A percentile compares a stretch with the other conserved stretches of the same genome.
phyloP scores from a whole-genome alignment of 495 filamentous ascomycete genomes.

The Paragyromitra xinjiangensis region DNA sequence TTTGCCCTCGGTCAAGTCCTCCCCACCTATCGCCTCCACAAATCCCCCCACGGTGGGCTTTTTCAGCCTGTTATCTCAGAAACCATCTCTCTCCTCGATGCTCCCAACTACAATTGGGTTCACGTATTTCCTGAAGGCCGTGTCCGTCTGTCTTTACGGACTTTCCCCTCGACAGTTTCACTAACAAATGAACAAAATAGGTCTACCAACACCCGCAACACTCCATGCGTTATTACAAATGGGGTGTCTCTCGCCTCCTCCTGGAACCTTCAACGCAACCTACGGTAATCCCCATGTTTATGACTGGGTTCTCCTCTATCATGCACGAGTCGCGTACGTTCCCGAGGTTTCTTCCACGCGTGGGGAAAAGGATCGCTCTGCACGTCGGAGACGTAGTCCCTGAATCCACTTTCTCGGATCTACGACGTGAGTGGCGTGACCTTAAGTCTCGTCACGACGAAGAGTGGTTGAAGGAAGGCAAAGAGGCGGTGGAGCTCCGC shows the following conservation, averaged over 20 bases:
- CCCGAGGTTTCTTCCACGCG: conserved; percentile 83
- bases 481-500: conserved; percentile 78
- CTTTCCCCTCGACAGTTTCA: background rate
- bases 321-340: conserved; percentile 83
- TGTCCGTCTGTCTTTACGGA: conserved; percentile 60
- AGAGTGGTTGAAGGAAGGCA: conserved; percentile 68
- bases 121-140: conserved; percentile 96
- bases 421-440: conserved; percentile 42
- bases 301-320: conserved; percentile 82
- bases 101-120: conserved; percentile 69
- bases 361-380: conserved; percentile 74
- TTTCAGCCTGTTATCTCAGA: conserved; percentile 90
- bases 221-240: conserved; percentile 95
- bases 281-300: conserved; percentile 90
- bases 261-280: conserved; percentile 84
- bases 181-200: conserved; percentile 10
- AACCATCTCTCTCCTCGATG: conserved; percentile 77
- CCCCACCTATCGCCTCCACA: conserved; percentile 80
- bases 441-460: conserved; percentile 58
- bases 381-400: conserved; percentile 76
- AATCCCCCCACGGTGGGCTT: conserved; percentile 77
- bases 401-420: conserved; percentile 46
- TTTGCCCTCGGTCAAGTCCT: conserved; percentile 88
- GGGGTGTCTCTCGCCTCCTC: conserved; percentile 89
- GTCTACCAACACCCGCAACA: conserved; percentile 79